Percentiles rank a stretch among this genome's conserved stretches.
Conservation (phyloP, 1,284 basidiomycete genomes). For the Pseudozyma thailandica region DNA sequence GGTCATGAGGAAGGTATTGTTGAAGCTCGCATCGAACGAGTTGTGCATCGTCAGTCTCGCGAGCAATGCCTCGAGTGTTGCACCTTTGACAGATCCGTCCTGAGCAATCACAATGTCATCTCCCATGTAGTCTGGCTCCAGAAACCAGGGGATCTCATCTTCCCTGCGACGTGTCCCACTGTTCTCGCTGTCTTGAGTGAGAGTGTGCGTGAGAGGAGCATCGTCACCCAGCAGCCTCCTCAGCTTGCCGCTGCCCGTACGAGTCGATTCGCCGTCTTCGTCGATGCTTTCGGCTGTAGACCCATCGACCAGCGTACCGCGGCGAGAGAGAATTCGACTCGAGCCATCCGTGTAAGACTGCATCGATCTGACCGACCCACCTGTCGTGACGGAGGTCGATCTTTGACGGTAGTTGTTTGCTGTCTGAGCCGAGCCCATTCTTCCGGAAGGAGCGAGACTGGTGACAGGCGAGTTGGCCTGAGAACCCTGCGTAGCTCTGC, state of each 20-base stretch:
- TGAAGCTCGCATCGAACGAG: slow-evolving; percentile 78
- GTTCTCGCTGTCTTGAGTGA: slow-evolving; percentile 45
- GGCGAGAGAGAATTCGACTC: slow-evolving; percentile 27
- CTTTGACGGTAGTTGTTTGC: slow-evolving; percentile 39
- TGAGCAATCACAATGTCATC: slow-evolving; percentile 85
- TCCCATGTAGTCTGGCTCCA: slow-evolving; percentile 81
- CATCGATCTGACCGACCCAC: slow-evolving; percentile 40
- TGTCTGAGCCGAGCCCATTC: slow-evolving; percentile 11
- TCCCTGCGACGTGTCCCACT: slow-evolving; percentile 33
- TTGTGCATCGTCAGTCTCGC: slow-evolving; percentile 87
- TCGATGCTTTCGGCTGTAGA: slow-evolving; percentile 26
- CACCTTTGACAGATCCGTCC: slow-evolving; percentile 78
- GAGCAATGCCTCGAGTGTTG: slow-evolving; percentile 84
- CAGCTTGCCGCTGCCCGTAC: slow-evolving; percentile 34
- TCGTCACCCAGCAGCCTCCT: slow-evolving; percentile 82
- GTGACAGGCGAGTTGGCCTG: slow-evolving; percentile 34
- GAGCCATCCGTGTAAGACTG: slow-evolving; percentile 24
- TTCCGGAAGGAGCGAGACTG: slow-evolving; percentile 21
- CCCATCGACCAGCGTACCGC: slow-evolving; percentile 44
- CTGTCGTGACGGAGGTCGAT: slow-evolving; percentile 55
- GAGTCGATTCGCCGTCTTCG: slow-evolving; percentile 38
- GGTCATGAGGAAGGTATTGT: slow-evolving; percentile 93
- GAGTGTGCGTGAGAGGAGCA: slow-evolving; percentile 41
- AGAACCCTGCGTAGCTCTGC: slow-evolving; percentile 21
- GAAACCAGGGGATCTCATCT: slow-evolving; percentile 77